phyloP scores from a whole-genome alignment of 192 early-diverging fungal species.

The Phlyctochytrium planicorne region DNA sequence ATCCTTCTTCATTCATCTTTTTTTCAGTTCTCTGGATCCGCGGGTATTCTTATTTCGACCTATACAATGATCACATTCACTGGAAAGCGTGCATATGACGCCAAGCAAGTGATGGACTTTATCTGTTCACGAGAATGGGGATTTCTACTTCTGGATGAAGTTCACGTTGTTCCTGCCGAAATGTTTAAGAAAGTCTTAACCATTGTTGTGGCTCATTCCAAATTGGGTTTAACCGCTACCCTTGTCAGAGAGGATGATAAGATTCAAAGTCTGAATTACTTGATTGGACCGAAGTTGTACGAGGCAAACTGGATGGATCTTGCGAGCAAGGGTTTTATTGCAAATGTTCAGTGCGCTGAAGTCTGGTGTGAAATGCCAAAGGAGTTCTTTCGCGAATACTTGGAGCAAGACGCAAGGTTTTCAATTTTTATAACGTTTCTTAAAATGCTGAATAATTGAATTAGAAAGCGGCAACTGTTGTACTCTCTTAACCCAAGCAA shows the following conservation, averaged over 20 bases:
- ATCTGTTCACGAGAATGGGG: conserved; percentile 93
- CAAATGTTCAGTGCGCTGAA: conserved; percentile 94
- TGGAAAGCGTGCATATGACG: conserved; percentile 90
- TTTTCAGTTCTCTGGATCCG: conserved; percentile 72
- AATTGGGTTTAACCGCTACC: conserved; percentile 85
- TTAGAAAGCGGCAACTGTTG: conserved; percentile 79
- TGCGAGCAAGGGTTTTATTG: conserved; percentile 95
- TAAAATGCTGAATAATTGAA: no score
- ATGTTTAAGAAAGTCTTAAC: conserved; percentile 93
- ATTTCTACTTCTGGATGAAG: conserved; percentile 94
- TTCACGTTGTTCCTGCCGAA: conserved; percentile 96
- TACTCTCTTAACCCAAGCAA: conserved; percentile 98
- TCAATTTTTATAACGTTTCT: background rate
- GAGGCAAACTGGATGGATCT: conserved; percentile 99
- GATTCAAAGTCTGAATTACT: conserved; percentile 94
- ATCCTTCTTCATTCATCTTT: background rate
- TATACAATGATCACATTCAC: conserved; percentile 96
- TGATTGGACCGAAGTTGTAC: conserved; percentile 98
- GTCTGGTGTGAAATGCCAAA: conserved; percentile 99
- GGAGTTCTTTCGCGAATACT: conserved; percentile 94
- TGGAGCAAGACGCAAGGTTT: conserved; percentile 65
- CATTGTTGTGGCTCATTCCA: conserved; percentile 87
- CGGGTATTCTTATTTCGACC: conserved; percentile 95
- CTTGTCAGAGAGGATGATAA: conserved; percentile 98
- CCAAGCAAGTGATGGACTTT: conserved; percentile 95